Percentiles rank a stretch among this genome's conserved stretches.
Conservation (phyloP, 306 rosid species). For the Calophaca sinica region DNA sequence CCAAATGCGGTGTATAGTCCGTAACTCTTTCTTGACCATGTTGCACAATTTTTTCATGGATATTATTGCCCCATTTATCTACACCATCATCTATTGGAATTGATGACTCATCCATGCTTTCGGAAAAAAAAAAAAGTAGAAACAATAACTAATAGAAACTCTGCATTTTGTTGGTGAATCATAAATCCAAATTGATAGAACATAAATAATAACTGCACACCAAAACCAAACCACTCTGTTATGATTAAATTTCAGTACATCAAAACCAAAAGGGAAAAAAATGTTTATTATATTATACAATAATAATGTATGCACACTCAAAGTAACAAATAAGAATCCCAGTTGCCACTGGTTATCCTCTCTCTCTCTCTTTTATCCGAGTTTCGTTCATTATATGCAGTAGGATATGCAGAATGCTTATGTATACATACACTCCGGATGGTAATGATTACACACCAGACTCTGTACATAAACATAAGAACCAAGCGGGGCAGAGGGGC, state of each 20-base stretch:
- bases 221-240: slow-evolving; percentile 81
- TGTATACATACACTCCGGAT: too few relatives aligned
- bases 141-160: too few relatives aligned
- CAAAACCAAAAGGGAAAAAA: slow-evolving; percentile 53
- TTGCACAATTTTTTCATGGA: too few relatives aligned
- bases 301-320: slow-evolving; percentile 71
- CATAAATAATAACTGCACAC: slow-evolving; percentile 63
- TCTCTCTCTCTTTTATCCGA: slow-evolving; percentile 38
- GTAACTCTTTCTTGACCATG: too few relatives aligned
- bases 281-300: slow-evolving; percentile 65
- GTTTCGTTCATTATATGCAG: slow-evolving; percentile 54
- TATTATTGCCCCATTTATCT: too few relatives aligned
- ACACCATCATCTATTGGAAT: too few relatives aligned
- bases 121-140: too few relatives aligned
- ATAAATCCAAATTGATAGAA: too few relatives aligned
- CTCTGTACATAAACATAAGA: slow-evolving; percentile 64
- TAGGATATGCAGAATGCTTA: slow-evolving; percentile 74
- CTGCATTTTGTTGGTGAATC: too few relatives aligned
- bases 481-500: too few relatives aligned
- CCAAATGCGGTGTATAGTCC: too few relatives aligned
- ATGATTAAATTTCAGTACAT: slow-evolving; percentile 72
- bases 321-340: slow-evolving; percentile 60
- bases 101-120: too few relatives aligned
- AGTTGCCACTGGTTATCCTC: slow-evolving; percentile 60
- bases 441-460: slow-evolving; percentile 55